Conservation (phyloP, 495 filamentous ascomycete genomes). For the Trypethelium eluteriae region DNA sequence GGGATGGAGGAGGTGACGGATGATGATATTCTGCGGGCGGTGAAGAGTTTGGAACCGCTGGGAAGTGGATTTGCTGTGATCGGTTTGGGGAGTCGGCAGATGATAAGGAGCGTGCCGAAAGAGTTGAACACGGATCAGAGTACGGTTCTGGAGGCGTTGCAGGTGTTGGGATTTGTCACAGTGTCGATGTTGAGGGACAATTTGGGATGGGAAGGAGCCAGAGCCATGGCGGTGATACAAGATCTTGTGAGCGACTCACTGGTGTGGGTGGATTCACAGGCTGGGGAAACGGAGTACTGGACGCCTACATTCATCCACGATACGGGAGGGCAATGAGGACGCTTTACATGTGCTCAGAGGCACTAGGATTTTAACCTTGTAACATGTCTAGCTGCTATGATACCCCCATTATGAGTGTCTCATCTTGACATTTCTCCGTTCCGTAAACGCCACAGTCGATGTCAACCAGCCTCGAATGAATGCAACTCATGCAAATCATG, state of each 20-base stretch:
- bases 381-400: neutral
- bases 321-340: constrained; percentile 14
- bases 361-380: neutral
- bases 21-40: constrained; percentile 86
- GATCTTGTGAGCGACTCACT: constrained; percentile 86
- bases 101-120: constrained; percentile 89
- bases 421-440: neutral
- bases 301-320: constrained; percentile 61
- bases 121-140: constrained; percentile 94
- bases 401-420: neutral
- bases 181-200: constrained; percentile 91
- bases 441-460: neutral
- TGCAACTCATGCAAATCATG: constrained; percentile 1
- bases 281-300: constrained; percentile 90
- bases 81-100: constrained; percentile 69
- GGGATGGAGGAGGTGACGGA: constrained; percentile 61
- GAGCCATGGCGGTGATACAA: constrained; percentile 80
- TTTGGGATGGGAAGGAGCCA: constrained; percentile 72
- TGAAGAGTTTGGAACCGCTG: constrained; percentile 77
- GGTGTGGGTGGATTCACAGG: constrained; percentile 89
- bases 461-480: neutral
- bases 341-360: neutral
- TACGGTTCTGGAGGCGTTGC: constrained; percentile 79
- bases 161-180: constrained; percentile 78
- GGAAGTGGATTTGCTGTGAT: constrained; percentile 80